A percentile compares a stretch with the other conserved stretches of the same genome.
phyloP scores from a whole-genome alignment of 805 yeast genomes.

The Schwanniomyces pseudopolymorphus region DNA sequence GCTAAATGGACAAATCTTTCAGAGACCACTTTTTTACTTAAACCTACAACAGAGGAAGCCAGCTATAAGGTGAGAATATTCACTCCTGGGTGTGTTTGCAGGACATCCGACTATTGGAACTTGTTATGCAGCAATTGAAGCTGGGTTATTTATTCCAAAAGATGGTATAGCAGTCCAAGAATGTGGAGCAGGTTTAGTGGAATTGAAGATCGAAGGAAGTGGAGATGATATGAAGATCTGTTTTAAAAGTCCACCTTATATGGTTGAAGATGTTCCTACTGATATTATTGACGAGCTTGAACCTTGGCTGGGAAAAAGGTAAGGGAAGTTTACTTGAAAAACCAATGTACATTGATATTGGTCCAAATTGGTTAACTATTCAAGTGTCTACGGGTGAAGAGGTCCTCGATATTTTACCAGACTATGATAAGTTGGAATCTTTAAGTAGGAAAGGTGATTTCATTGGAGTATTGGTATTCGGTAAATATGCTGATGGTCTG shows the following conservation, averaged over 20 bases:
- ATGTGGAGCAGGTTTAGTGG: slow-evolving; percentile 45
- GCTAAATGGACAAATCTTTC: slow-evolving; percentile 63
- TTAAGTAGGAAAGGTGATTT: slow-evolving; percentile 17
- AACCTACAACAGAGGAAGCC: slow-evolving; percentile 36
- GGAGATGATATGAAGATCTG: slow-evolving; percentile 14
- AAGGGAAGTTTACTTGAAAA: slow-evolving; percentile 7
- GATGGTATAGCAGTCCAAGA: slow-evolving; percentile 37
- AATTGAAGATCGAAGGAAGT: slow-evolving; percentile 22
- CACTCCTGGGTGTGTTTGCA: slow-evolving; percentile 51
- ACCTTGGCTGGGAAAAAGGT: slow-evolving; percentile 6
- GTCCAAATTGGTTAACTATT: slow-evolving; percentile 47
- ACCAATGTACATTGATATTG: slow-evolving; percentile 38
- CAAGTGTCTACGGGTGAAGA: slow-evolving; percentile 27
- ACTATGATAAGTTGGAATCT: slow-evolving; percentile 20
- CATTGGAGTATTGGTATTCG: slow-evolving; percentile 41
- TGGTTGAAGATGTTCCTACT: slow-evolving; percentile 8
- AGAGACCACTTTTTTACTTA: slow-evolving; percentile 48
- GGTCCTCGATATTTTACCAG: slow-evolving; percentile 32
- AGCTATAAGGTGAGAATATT: slow-evolving; percentile 54
- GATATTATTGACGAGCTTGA: slow-evolving; percentile 8
- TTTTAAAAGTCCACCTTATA: slow-evolving; percentile 28
- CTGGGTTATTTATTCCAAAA: slow-evolving; percentile 25
- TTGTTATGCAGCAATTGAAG: slow-evolving; percentile 43
- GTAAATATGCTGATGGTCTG: slow-evolving; percentile 21
- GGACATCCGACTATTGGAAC: slow-evolving; percentile 66